Percentiles rank a stretch among this genome's conserved stretches.
These are phyloP conservation scores for Decorospora gaudefroyi DNA, from an alignment of 2,329 filamentous ascomycete genomes.

Conservation along the genomic window DNA sequence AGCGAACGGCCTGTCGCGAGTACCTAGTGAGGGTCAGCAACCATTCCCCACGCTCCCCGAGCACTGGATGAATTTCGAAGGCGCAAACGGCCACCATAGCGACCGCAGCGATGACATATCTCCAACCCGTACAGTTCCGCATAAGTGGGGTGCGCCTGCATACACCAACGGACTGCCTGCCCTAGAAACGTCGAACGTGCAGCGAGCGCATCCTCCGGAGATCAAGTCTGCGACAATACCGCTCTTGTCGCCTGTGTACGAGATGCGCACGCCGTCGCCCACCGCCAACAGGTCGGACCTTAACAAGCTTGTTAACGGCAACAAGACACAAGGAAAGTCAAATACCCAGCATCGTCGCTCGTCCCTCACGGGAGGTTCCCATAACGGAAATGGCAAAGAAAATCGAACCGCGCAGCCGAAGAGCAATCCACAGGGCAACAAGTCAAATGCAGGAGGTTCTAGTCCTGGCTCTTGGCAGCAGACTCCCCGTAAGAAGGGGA, in stretches of 20 bases:
- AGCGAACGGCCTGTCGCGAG: slow-evolving; percentile 27
- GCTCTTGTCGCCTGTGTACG: slow-evolving; percentile 72
- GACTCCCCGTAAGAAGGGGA: slow-evolving; percentile 30
- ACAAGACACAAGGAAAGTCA: slow-evolving; percentile 37
- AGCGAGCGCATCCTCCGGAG: slow-evolving; percentile 45
- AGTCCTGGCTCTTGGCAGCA: slow-evolving; percentile 25
- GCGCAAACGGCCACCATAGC: slow-evolving; percentile 28
- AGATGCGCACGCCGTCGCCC: slow-evolving; percentile 72
- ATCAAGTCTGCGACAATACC: slow-evolving; percentile 50
- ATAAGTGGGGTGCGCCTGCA: slow-evolving; percentile 38
- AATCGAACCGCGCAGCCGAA: slow-evolving; percentile 34
- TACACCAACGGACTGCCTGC: slow-evolving; percentile 40
- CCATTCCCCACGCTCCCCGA: slow-evolving; percentile 35
- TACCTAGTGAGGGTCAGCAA: slow-evolving; percentile 34
- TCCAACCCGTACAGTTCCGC: slow-evolving; percentile 34
- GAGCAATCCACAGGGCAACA: slow-evolving; percentile 24
- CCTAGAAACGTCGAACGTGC: slow-evolving; percentile 53
- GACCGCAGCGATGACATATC: slow-evolving; percentile 36
- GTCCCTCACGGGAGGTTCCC: slow-evolving; percentile 31
- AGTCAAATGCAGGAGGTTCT: slow-evolving; percentile 20
- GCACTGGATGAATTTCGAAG: slow-evolving; percentile 35
- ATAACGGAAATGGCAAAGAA: slow-evolving; percentile 30
- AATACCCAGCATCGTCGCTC: slow-evolving; percentile 35
- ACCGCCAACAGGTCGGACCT: slow-evolving; percentile 56
- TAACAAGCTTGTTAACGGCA: slow-evolving; percentile 36